A percentile compares a stretch with the other conserved stretches of the same genome.
These are phyloP conservation scores for Mucor racemosus DNA, from an alignment of 371 early-diverging fungal genomes.

Conservation along the genomic window DNA sequence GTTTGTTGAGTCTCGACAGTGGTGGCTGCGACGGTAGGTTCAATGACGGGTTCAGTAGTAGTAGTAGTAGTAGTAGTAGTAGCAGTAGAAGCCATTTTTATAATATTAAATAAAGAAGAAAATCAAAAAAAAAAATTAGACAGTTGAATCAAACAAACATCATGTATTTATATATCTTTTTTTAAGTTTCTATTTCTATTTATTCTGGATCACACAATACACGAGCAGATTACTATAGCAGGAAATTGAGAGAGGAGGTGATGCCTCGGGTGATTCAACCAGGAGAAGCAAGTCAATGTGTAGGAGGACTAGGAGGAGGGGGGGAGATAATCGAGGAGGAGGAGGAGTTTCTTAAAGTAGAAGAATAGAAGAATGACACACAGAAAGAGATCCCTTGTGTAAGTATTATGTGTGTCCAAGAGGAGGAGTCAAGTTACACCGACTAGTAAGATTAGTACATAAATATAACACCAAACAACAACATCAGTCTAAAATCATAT, in stretches of 20 bases:
- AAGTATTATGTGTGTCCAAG: background rate
- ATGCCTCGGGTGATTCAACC: slow-evolving; percentile 3
- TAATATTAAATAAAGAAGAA: slow-evolving; percentile 11
- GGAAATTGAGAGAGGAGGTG: slow-evolving; percentile 10
- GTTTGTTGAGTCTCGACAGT: background rate
- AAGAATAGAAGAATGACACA: slow-evolving; percentile 6
- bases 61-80: slow-evolving; percentile 13
- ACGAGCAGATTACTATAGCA: slow-evolving; percentile 15
- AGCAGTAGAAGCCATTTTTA: slow-evolving; percentile 11
- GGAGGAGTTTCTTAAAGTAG: slow-evolving; percentile 10
- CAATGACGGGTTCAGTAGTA: slow-evolving; percentile 18
- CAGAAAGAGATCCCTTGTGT: slow-evolving; percentile 4
- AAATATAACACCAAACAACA: background rate
- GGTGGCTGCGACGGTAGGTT: background rate
- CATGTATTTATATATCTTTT: slow-evolving; percentile 11
- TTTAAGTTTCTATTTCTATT: slow-evolving; percentile 7
- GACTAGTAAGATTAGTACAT: slow-evolving; percentile 22
- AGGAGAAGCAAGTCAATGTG: slow-evolving; percentile 1
- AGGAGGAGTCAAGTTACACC: slow-evolving; percentile 17
- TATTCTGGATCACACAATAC: slow-evolving; percentile 13
- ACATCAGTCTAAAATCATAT: background rate
- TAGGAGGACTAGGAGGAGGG: slow-evolving; percentile 5
- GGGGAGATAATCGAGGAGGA: background rate
- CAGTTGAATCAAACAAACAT: slow-evolving; percentile 3
- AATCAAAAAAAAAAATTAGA: background rate